These are phyloP conservation scores for Ophiocordyceps robertsii DNA, from an alignment of 2,329 filamentous ascomycete species.

Conservation along the genomic window DNA sequence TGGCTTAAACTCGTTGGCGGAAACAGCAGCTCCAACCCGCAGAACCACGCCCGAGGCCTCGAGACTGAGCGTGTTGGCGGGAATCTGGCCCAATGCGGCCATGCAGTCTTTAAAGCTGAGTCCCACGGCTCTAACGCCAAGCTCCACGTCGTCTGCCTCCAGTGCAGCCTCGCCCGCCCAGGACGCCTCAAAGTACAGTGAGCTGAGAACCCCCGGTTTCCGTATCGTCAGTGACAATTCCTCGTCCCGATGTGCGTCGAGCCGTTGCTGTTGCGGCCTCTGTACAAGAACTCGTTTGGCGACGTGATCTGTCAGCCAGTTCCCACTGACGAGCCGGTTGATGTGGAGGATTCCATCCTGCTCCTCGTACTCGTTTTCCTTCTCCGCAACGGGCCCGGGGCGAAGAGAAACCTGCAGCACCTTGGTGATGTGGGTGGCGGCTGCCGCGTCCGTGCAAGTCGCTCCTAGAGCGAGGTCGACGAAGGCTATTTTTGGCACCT, in stretches of 20 bases:
- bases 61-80: background rate
- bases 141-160: background rate
- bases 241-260: background rate
- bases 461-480: background rate
- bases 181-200: background rate
- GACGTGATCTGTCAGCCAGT: background rate
- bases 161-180: background rate
- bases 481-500: background rate
- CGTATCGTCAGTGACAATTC: background rate
- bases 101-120: background rate
- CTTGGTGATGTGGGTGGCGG: background rate
- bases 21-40: background rate
- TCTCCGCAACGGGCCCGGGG: background rate
- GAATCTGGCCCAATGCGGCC: background rate
- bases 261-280: background rate
- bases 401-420: background rate
- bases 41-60: background rate
- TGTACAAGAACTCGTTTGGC: background rate
- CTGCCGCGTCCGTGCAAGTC: background rate
- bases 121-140: background rate
- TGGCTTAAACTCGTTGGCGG: no score
- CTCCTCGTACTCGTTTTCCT: background rate
- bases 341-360: background rate
- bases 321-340: background rate
- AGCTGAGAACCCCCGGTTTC: background rate